phyloP scores from a whole-genome alignment of 805 yeast species.

The Ogataea trehalophila region DNA sequence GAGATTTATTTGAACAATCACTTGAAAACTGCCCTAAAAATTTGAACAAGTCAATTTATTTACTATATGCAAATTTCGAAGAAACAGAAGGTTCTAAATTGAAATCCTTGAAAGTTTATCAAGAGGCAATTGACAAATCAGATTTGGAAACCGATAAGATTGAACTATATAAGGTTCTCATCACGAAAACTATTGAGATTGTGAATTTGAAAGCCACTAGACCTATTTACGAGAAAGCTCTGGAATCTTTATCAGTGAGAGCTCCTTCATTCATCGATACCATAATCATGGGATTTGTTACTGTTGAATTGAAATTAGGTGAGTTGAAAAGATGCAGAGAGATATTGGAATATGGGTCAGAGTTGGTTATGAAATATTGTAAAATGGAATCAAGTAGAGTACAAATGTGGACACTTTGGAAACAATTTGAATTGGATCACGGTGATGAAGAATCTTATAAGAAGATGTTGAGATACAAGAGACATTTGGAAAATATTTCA shows the following conservation, averaged over 20 bases:
- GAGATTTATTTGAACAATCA: conserved; percentile 74
- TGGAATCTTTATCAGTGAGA: conserved; percentile 29
- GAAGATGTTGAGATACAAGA: conserved; percentile 62
- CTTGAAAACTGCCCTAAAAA: conserved; percentile 46
- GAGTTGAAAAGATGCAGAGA: conserved; percentile 61
- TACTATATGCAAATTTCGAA: conserved; percentile 62
- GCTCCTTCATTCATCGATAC: conserved; percentile 29
- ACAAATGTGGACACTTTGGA: conserved; percentile 65
- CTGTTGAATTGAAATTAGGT: conserved; percentile 47
- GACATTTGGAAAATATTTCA: conserved; percentile 28
- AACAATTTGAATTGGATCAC: conserved; percentile 60
- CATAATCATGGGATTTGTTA: conserved; percentile 50
- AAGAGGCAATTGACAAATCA: conserved; percentile 34
- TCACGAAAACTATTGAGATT: conserved; percentile 35
- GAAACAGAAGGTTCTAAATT: conserved; percentile 45
- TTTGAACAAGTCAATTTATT: conserved; percentile 43
- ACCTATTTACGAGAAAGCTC: conserved; percentile 47
- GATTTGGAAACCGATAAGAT: conserved; percentile 28
- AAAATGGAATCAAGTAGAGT: conserved; percentile 23
- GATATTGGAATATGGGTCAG: conserved; percentile 51
- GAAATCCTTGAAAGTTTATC: conserved; percentile 45
- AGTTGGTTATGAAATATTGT: conserved; percentile 32
- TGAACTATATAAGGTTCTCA: conserved; percentile 39
- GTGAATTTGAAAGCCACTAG: conserved; percentile 42
- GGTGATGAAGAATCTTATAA: conserved; percentile 73